Base-by-base conservation (phyloP, 2,329 filamentous ascomycete genomes). In the Fusarium graminum region DNA sequence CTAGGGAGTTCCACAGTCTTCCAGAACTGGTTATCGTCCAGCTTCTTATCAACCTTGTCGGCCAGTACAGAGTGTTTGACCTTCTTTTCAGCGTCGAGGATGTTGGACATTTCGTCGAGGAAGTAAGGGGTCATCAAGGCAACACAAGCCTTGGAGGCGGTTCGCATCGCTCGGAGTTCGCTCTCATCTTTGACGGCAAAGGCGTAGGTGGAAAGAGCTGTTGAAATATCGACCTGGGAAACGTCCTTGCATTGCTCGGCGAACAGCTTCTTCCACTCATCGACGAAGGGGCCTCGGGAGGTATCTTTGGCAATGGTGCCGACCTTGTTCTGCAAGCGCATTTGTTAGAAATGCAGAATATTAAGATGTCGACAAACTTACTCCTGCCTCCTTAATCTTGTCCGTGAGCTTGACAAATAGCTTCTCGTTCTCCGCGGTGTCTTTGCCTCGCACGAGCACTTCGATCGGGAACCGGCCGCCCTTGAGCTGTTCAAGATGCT, bases 41-140 rank as follows among this genome's bases (percentile, higher is more conserved):
- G 90, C 81, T 97, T 97, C 74, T 89, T 88, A 70, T 94, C 89
- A 30, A 99, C 91, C 79, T 94, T 95, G 73, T 92, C 89, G n/a
- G 92, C 89, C 9, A 99, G 85, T 3, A 86, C 85, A 68, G 90
- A 92, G 80, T 99, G 95, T 66, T 93, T 95, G 75, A 98, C 93
- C 76, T 97, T 97, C 83, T 97, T 97, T 78, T 98, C 96, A 70
- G 94, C 91, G 75, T 99, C 95, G 61, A 99, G 88, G 51, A 98
- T 91, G 71, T 92, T 91, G 49, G 94, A 97, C 94, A 99, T 98
- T 77, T 97, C 94, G 75, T 99, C 95, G 68, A 99, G 90, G 77
- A 98, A 98, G 79, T 95, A 99, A 60, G 94, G 93, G 49, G 93
- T 93, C 90, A 98, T 96, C 61, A 98, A 83, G 59, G 93, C 94